Percentiles rank a stretch among this genome's conserved stretches.
These are phyloP conservation scores for Areca catechu DNA, from an alignment of 176 grass and related monocot species.

Conservation along the genomic window DNA sequence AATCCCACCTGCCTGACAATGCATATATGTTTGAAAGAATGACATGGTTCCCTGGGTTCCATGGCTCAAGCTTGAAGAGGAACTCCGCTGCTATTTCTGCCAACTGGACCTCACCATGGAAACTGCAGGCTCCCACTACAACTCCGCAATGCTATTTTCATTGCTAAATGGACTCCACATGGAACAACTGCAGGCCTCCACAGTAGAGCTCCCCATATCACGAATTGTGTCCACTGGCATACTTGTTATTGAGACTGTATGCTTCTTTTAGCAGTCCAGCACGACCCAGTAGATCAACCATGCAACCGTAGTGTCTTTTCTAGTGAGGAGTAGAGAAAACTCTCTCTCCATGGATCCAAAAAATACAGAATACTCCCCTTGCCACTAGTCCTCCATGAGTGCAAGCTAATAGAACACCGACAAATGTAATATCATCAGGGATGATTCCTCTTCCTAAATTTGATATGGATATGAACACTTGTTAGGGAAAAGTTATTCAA, in stretches of 20 bases:
- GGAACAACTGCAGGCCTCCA: too few species aligned
- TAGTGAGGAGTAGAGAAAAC: constrained; percentile 35
- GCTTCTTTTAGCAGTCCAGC: constrained; percentile 48
- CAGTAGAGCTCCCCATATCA: constrained; percentile 63
- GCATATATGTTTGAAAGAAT: constrained; percentile 70
- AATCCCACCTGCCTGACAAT: constrained; percentile 40
- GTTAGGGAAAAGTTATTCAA: too few species aligned
- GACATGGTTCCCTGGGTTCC: constrained; percentile 48
- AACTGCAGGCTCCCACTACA: constrained; percentile 71
- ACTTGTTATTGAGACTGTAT: constrained; percentile 37
- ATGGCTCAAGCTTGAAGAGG: constrained; percentile 39
- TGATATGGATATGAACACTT: too few species aligned
- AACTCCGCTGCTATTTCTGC: constrained; percentile 37
- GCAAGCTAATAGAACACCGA: constrained; percentile 57
- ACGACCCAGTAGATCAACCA: constrained; percentile 62
- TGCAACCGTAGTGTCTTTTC: constrained; percentile 68
- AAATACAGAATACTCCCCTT: constrained; percentile 44
- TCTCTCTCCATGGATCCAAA: constrained; percentile 43
- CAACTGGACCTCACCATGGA: constrained; percentile 44
- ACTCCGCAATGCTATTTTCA: too few species aligned
- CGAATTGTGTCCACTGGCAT: constrained; percentile 66
- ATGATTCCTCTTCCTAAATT: constrained; percentile 31
- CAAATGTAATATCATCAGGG: constrained; percentile 60
- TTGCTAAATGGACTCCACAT: too few species aligned
- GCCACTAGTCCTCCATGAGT: constrained; percentile 66